phyloP scores from a whole-genome alignment of 2,329 filamentous ascomycete species.

The Leptographium lundbergii region DNA sequence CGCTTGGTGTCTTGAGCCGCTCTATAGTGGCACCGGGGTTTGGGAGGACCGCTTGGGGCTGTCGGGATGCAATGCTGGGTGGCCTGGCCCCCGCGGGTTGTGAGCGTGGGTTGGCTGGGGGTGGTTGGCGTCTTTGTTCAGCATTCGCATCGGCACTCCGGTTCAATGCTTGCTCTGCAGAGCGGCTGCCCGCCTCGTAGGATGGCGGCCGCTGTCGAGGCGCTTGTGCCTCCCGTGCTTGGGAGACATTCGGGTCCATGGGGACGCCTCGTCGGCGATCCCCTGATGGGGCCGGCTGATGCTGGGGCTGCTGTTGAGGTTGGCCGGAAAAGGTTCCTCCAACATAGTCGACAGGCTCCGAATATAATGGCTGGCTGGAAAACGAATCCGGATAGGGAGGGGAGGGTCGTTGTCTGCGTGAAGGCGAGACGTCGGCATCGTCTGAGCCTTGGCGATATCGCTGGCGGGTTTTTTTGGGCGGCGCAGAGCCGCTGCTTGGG shows the following conservation, averaged over 20 bases:
- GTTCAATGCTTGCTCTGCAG: not conserved
- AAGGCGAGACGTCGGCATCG: not conserved
- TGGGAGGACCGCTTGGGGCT: not conserved
- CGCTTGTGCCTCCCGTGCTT: not conserved
- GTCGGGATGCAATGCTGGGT: not conserved
- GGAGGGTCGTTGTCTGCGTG: not conserved
- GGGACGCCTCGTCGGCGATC: not conserved
- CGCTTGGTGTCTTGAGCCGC: not conserved
- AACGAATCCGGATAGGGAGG: not conserved
- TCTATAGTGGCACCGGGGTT: not conserved
- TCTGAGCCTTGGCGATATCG: not conserved
- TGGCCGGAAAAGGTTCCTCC: not conserved
- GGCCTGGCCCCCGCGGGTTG: not conserved
- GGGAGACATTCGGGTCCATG: not conserved
- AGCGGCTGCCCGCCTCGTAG: slow-evolving; percentile 1
- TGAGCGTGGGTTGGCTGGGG: not conserved
- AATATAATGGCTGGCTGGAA: not conserved
- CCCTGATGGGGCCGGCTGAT: not conserved
- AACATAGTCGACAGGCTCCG: not conserved
- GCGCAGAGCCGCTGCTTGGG: not conserved
- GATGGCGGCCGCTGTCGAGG: not conserved
- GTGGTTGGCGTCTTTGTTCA: not conserved
- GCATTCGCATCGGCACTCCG: not conserved
- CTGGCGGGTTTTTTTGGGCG: slow-evolving; percentile 2
- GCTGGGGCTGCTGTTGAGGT: not conserved